Evolutionary conservation across 2,329 filamentous ascomycete genomes (phyloP).

Genomic region (Pseudogymnoascus destructans): DNA sequence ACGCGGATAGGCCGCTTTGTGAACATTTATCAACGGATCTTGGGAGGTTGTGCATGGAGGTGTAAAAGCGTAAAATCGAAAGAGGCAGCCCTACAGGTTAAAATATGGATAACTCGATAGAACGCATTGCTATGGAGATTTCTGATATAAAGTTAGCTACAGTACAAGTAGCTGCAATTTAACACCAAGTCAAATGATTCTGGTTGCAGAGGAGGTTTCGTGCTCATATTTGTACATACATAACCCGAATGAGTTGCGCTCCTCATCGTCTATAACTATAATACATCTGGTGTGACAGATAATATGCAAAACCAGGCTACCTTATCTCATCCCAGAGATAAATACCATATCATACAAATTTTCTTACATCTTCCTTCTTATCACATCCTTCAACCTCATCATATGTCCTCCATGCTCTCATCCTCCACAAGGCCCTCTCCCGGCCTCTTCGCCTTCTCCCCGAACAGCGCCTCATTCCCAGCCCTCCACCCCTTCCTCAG

Average conservation of each 20-base stretch:
- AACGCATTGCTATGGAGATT: background rate
- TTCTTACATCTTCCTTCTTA: background rate
- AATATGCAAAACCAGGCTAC: slow-evolving; percentile 1
- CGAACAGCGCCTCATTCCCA: slow-evolving; percentile 17
- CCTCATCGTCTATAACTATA: slow-evolving; percentile 2
- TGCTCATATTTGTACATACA: slow-evolving; percentile 7
- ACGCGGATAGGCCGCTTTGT: background rate
- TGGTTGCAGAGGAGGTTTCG: background rate
- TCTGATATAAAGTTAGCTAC: background rate
- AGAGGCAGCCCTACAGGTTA: background rate
- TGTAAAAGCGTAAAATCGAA: slow-evolving; percentile 1
- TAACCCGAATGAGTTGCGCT: slow-evolving; percentile 3
- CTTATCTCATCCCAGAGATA: background rate
- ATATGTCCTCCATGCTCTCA: slow-evolving; percentile 3
- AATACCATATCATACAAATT: slow-evolving; percentile 6
- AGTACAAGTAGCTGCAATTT: background rate
- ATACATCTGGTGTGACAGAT: slow-evolving; percentile 5
- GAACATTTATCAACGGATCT: slow-evolving; percentile 4
- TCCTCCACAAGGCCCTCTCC: slow-evolving; percentile 9
- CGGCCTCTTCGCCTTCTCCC: slow-evolving; percentile 15
- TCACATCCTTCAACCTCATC: background rate
- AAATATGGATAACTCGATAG: slow-evolving; percentile 1
- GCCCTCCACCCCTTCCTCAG: slow-evolving; percentile 35
- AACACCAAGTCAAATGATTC: background rate
- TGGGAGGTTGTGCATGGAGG: slow-evolving; percentile 1